phyloP scores from a whole-genome alignment of 148 eudicot species.

The Spergularia bocconei region DNA sequence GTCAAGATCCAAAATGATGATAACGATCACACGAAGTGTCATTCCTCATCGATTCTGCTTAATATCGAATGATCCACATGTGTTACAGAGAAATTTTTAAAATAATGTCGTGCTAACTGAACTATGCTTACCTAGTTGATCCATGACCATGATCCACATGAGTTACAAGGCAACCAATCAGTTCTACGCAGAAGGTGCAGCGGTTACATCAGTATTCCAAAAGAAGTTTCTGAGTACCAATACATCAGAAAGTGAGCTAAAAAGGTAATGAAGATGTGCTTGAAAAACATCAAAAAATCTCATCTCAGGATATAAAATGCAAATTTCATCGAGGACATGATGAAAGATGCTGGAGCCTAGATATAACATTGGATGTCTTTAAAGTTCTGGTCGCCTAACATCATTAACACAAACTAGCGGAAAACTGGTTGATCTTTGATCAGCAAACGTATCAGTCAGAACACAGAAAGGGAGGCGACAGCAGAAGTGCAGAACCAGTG shows the following conservation, averaged over 20 bases:
- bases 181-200: constrained; percentile 30
- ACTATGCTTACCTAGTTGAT: too few species aligned
- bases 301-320: background rate
- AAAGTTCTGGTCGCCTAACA: constrained; percentile 13
- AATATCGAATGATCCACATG: too few species aligned
- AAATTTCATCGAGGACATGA: background rate
- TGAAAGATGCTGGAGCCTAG: constrained; percentile 22
- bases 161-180: constrained; percentile 28
- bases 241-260: constrained; percentile 23
- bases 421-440: constrained; percentile 1
- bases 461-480: background rate
- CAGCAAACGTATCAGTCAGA: background rate
- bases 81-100: too few species aligned
- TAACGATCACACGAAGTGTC: too few species aligned
- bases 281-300: constrained; percentile 16
- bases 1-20: too few species aligned
- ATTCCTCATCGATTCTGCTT: too few species aligned
- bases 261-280: constrained; percentile 21
- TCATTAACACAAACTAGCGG: background rate
- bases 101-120: too few species aligned
- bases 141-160: too few species aligned
- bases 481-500: background rate
- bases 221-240: background rate
- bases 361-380: constrained; percentile 3
- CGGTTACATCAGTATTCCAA: constrained; percentile 12